Evolutionary conservation across 2,329 filamentous ascomycete genomes (phyloP), one percentile per base, ranked within the genome.

Genomic region (Nothophaeocryptopus gaeumannii): DNA sequence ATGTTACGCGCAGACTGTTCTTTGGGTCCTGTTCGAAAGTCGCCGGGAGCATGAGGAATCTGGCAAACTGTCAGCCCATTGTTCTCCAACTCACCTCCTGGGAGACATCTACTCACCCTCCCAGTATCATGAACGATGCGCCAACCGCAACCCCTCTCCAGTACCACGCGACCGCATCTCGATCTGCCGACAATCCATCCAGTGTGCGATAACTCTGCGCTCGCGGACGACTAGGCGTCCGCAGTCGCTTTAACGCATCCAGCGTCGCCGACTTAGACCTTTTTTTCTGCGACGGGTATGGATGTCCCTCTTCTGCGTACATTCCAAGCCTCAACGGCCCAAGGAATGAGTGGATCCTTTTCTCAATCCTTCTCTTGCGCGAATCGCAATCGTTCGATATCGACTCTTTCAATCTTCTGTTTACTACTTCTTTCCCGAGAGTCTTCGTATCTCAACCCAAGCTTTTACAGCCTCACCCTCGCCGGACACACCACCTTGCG

Each of bases 1-100:
- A 63, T 48, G 66, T 69, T 46, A 75, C 66, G 44, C 67, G 68
- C 20, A 76, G 64, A 32, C 71, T 53, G 8, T 63, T 14, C 37
- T 49, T 38, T 7, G 47, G 42, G 12, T 70, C 58, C 16, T 63
- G 65, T 42, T 73, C 70, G 60, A 74, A 78, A 45, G 76, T 71
- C 20, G 70, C 67, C 5, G 75, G 74, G 14, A 78, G 67, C 47
- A 78, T 73, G 31, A 78, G 68, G 60, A 73, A 78, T 44, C 74
- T 76, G 47, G 35, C 36, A 37, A 39, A n/a, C 38, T 44, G 45
- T 61, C 40, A 62, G 56, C 50, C 20, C 39, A 26, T 7, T 4
- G 7, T 7, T 26, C 20, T 26, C 7, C 20, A 26, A 26, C 20
- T 3, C 7, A 26, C 7, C 20, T 26, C 20, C 38, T 51, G 63